phyloP scores from a whole-genome alignment of 2,329 filamentous ascomycete genomes.

The Penicillium sp. region DNA sequence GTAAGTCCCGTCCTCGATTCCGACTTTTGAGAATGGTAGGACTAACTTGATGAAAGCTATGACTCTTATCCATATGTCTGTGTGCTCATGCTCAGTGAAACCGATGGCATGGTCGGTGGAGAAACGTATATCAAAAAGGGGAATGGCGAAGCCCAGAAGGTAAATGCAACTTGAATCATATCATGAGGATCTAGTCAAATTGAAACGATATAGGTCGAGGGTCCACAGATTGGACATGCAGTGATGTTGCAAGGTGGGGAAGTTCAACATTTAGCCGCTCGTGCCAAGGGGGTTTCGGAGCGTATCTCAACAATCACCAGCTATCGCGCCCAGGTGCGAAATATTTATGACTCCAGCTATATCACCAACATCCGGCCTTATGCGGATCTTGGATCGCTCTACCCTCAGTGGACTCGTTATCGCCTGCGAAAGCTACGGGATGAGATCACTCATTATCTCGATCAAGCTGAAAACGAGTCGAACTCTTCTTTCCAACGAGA shows the following conservation, averaged over 20 bases:
- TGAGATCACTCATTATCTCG: conserved; percentile 8
- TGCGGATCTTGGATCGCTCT: conserved; percentile 15
- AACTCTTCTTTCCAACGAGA: not conserved
- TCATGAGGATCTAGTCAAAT: not conserved
- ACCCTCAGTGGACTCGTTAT: conserved; percentile 22
- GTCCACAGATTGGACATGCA: conserved; percentile 20
- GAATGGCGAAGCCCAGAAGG: conserved; percentile 18
- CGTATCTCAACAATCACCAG: conserved; percentile 29
- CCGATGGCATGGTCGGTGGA: conserved; percentile 27
- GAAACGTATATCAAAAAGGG: conserved; percentile 28
- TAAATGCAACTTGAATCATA: not conserved
- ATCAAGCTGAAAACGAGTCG: conserved; percentile 1
- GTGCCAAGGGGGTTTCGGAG: conserved; percentile 23
- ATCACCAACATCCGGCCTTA: conserved; percentile 24
- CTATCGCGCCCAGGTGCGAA: conserved; percentile 19
- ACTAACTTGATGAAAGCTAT: conserved; percentile 7
- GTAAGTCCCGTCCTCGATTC: conserved; percentile 6
- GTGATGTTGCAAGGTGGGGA: conserved; percentile 30
- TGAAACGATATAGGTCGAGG: conserved; percentile 5
- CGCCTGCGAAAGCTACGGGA: conserved; percentile 20
- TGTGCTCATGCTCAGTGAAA: conserved; percentile 31
- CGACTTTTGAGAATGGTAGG: not conserved
- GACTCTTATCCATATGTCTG: conserved; percentile 28
- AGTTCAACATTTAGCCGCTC: conserved; percentile 26
- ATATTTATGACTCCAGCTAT: conserved; percentile 22